phyloP scores from a whole-genome alignment of 371 early-diverging fungal genomes.

The Mortierella sp. region DNA sequence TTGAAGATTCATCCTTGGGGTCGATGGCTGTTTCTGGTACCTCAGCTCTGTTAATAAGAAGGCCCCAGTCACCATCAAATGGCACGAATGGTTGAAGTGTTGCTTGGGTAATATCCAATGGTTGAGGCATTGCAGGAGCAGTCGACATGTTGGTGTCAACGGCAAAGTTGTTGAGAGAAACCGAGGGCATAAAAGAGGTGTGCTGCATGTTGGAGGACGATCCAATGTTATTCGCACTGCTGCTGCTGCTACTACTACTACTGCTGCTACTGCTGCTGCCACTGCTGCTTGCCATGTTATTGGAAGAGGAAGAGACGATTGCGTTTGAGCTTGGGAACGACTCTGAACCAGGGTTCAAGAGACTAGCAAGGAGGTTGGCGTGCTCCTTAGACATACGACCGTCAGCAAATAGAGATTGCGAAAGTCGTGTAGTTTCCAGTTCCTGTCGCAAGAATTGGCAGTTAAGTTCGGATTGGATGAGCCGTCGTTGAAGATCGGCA shows the following conservation, averaged over 20 bases:
- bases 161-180: not conserved
- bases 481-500: slow-evolving; percentile 33
- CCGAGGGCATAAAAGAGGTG: not conserved
- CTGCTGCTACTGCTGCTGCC: slow-evolving; percentile 7
- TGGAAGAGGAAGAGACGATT: not conserved
- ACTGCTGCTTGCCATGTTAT: slow-evolving; percentile 3
- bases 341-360: slow-evolving; percentile 44
- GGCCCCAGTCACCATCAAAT: slow-evolving; percentile 41
- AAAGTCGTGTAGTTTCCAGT: slow-evolving; percentile 35
- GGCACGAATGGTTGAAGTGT: slow-evolving; percentile 38
- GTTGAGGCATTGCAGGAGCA: not conserved
- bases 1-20: slow-evolving; percentile 23
- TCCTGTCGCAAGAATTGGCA: slow-evolving; percentile 52
- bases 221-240: not conserved
- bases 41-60: slow-evolving; percentile 44
- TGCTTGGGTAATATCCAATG: slow-evolving; percentile 2
- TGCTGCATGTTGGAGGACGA: not conserved
- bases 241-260: slow-evolving; percentile 17
- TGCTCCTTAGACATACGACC: slow-evolving; percentile 37
- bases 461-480: slow-evolving; percentile 49
- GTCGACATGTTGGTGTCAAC: not conserved
- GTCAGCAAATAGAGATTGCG: slow-evolving; percentile 37
- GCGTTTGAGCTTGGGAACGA: slow-evolving; percentile 20
- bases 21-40: slow-evolving; percentile 20
- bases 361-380: slow-evolving; percentile 49